Conservation (phyloP, 1,284 basidiomycete genomes). For the Pholiota adiposa region DNA sequence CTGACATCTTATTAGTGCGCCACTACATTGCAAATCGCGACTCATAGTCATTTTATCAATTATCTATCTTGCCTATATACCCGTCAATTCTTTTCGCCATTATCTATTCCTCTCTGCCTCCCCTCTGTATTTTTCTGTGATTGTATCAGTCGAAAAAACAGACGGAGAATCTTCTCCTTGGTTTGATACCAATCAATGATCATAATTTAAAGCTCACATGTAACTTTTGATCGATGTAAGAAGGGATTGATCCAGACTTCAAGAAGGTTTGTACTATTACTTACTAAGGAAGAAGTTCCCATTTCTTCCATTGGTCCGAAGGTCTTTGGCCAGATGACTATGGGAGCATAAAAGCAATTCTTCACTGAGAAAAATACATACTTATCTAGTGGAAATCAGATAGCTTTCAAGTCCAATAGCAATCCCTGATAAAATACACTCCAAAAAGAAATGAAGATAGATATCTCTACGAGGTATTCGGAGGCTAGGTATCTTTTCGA, state of each 20-base stretch:
- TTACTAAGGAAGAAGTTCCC: neutral
- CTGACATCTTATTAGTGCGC: conserved; percentile 14
- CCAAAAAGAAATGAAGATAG: neutral
- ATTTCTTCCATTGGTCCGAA: neutral
- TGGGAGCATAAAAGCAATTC: neutral
- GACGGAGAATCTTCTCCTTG: conserved; percentile 3
- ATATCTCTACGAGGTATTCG: neutral
- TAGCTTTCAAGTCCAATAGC: too few relatives aligned
- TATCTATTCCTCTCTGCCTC: conserved; percentile 12
- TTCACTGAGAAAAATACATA: too few relatives aligned
- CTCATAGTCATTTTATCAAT: conserved; percentile 13
- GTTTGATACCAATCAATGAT: conserved; percentile 14
- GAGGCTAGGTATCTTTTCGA: conserved; percentile 26
- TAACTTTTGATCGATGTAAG: neutral
- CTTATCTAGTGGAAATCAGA: too few relatives aligned
- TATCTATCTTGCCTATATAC: conserved; percentile 20
- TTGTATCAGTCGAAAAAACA: conserved; percentile 3
- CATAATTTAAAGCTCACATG: neutral
- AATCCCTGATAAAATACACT: neutral
- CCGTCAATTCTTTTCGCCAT: neutral
- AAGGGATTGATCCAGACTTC: neutral
- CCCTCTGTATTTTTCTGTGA: conserved; percentile 9
- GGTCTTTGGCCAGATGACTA: neutral
- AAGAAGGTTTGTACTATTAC: neutral
- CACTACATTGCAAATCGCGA: conserved; percentile 17